Evolutionary conservation across 306 rosid genomes (phyloP).

Genomic region (Malus orientalis): DNA sequence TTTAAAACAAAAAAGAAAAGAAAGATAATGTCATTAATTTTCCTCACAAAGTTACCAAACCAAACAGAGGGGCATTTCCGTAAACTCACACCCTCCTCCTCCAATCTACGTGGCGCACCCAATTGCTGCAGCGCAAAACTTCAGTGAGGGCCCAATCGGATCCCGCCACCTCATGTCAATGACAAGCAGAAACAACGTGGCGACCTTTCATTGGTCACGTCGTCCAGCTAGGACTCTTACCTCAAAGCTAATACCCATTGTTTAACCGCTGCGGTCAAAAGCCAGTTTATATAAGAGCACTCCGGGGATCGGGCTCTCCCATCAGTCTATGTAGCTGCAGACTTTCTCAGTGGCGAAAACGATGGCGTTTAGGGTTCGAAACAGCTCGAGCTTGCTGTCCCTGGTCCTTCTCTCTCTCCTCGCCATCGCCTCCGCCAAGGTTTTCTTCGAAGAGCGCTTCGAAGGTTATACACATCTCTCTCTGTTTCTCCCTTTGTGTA

Average conservation of each 20-base stretch:
- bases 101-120: constrained; percentile 23
- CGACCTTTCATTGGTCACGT: fast-evolving
- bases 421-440: constrained; percentile 67
- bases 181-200: constrained; percentile 20
- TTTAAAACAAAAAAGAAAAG: too few relatives aligned
- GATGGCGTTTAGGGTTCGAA: constrained; percentile 71
- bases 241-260: constrained; percentile 13
- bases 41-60: not conserved
- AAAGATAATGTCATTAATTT: not conserved
- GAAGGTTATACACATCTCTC: constrained; percentile 33
- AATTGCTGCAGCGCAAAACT: not conserved
- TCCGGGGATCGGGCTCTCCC: not conserved
- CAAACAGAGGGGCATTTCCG: constrained; percentile 4
- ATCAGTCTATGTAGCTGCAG: constrained; percentile 16
- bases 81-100: not conserved
- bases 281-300: constrained; percentile 18
- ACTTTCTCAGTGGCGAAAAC: constrained; percentile 6
- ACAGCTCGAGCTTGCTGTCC: constrained; percentile 60
- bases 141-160: constrained; percentile 16
- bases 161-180: constrained; percentile 26
- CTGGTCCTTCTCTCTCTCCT: constrained; percentile 51
- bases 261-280: constrained; percentile 9
- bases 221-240: constrained; percentile 19
- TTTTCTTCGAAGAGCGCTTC: constrained; percentile 90
- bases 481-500: not conserved